Evolutionary conservation across 768 basidiomycete genomes (phyloP).

Genomic region (Russula vinacea): DNA sequence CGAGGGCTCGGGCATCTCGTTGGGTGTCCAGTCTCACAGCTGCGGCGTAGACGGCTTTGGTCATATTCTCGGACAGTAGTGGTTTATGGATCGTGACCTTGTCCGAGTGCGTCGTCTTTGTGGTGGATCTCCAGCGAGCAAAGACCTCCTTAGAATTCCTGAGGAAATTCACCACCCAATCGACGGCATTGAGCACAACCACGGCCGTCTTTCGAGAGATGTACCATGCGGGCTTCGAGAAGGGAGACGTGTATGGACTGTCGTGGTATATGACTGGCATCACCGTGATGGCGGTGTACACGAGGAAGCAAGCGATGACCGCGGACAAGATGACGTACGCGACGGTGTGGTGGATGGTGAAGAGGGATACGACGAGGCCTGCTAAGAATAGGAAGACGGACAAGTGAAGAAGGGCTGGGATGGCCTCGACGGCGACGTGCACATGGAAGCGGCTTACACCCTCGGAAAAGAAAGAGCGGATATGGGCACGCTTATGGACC

Average conservation of each 20-base stretch:
- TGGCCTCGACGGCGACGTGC: constrained; percentile 1
- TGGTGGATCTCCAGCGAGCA: background rate
- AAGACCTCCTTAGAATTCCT: background rate
- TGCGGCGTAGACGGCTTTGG: background rate
- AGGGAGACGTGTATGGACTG: constrained; percentile 16
- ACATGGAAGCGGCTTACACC: constrained; percentile 13
- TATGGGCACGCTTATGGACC: constrained; percentile 16
- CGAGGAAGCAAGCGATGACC: background rate
- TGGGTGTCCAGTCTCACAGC: background rate
- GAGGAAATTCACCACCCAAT: background rate
- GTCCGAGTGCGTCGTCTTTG: background rate
- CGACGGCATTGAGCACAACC: background rate
- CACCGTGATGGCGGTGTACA: constrained; percentile 15
- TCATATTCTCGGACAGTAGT: background rate
- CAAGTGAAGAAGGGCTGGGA: constrained; percentile 15
- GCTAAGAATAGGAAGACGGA: constrained; percentile 23
- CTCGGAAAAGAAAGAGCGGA: constrained; percentile 15
- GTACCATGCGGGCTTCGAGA: constrained; percentile 7
- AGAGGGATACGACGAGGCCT: constrained; percentile 23
- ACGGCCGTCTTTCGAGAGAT: background rate
- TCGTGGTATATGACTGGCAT: constrained; percentile 8
- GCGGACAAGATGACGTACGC: constrained; percentile 7
- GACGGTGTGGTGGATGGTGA: constrained; percentile 16
- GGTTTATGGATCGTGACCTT: background rate
- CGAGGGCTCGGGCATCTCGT: constrained; percentile 2